These are phyloP conservation scores for Mycena sp. DNA, from an alignment of 1,284 basidiomycete genomes.

Conservation along the genomic window DNA sequence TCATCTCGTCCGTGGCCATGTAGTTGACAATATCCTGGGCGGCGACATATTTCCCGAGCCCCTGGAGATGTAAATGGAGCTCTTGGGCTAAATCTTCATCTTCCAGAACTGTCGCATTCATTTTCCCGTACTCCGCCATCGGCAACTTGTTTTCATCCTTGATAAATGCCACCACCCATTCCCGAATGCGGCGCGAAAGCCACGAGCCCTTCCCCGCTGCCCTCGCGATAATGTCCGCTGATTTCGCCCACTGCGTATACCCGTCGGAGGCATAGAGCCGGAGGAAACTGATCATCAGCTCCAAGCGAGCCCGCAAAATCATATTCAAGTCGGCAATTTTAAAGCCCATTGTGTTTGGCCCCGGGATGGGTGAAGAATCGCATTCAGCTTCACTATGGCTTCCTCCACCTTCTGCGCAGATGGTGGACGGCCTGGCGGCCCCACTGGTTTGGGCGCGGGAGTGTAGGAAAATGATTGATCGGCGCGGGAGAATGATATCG, in stretches of 20 bases:
- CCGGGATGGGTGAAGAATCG: background rate
- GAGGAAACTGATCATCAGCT: conserved; percentile 16
- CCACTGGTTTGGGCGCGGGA: background rate
- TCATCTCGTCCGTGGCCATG: too few species aligned
- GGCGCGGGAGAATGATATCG: background rate
- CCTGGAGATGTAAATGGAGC: background rate
- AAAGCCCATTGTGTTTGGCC: conserved; percentile 9
- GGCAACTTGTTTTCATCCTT: conserved; percentile 3
- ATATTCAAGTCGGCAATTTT: background rate
- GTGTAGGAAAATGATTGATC: background rate
- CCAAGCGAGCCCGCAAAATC: conserved; percentile 7
- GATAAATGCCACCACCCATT: conserved; percentile 8
- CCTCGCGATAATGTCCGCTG: conserved; percentile 16
- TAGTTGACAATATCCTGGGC: conserved; percentile 43
- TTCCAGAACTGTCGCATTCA: background rate
- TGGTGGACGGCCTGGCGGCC: background rate
- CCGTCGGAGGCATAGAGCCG: background rate
- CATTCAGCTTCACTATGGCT: background rate
- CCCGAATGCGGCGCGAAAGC: conserved; percentile 8
- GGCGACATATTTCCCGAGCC: conserved; percentile 30
- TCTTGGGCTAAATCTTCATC: too few species aligned
- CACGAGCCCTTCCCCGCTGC: conserved; percentile 5
- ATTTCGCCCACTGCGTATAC: conserved; percentile 4
- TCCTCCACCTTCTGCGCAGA: background rate
- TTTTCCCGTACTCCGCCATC: conserved; percentile 4